These are phyloP conservation scores for Cryptococcus wingfieldii DNA, from an alignment of 1,284 basidiomycete genomes.

Conservation along the genomic window DNA sequence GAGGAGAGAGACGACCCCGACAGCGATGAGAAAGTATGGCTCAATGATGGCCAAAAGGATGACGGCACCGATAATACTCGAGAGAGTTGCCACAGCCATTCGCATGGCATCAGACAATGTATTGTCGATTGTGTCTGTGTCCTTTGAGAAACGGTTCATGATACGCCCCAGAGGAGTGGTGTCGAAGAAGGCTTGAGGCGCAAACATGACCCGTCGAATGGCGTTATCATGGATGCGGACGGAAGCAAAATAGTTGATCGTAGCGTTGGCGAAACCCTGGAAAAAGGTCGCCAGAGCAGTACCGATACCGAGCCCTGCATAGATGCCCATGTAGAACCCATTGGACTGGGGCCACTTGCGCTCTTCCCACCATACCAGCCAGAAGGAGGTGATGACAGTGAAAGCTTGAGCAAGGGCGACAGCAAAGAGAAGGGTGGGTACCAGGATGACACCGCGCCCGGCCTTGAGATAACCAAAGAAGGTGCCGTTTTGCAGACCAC, in stretches of 20 bases:
- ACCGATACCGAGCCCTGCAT: conserved; percentile 54
- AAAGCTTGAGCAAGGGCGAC: conserved; percentile 42
- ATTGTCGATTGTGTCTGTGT: conserved; percentile 83
- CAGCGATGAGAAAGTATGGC: conserved; percentile 78
- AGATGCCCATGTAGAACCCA: conserved; percentile 56
- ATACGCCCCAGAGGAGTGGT: conserved; percentile 86
- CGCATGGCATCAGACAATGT: conserved; percentile 64
- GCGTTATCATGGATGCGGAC: conserved; percentile 56
- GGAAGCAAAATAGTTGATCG: conserved; percentile 62
- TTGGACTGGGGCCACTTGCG: conserved; percentile 45
- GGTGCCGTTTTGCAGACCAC: conserved; percentile 38
- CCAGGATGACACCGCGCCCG: conserved; percentile 50
- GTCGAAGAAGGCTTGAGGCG: conserved; percentile 85
- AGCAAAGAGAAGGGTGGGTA: conserved; percentile 52
- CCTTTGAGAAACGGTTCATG: conserved; percentile 48
- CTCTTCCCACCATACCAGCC: conserved; percentile 72
- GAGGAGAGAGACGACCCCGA: conserved; percentile 58
- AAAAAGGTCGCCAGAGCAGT: conserved; percentile 54
- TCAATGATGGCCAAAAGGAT: conserved; percentile 71
- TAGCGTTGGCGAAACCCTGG: conserved; percentile 52
- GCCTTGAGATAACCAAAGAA: conserved; percentile 52
- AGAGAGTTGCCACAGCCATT: conserved; percentile 56
- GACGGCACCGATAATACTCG: conserved; percentile 52
- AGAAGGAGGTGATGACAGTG: conserved; percentile 48
- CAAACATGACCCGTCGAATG: conserved; percentile 61